Evolutionary conservation across 768 basidiomycete species (phyloP).

Genomic region (Boletus tylopilopsis): DNA sequence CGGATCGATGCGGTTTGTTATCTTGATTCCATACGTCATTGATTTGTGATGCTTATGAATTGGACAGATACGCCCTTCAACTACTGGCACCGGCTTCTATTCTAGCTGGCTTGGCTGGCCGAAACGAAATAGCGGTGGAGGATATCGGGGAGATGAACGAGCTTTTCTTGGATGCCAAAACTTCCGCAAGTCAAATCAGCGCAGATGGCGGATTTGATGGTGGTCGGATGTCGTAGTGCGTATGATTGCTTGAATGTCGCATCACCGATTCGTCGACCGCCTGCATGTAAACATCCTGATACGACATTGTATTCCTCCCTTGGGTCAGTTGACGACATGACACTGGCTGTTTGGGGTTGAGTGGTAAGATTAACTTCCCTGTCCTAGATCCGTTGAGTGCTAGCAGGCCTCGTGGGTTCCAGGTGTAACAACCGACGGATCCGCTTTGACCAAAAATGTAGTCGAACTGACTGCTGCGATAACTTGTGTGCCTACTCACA

Average conservation of each 20-base stretch:
- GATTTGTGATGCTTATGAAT: constrained; percentile 7
- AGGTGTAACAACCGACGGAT: not conserved
- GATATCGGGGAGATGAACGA: constrained; percentile 94
- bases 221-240: constrained; percentile 27
- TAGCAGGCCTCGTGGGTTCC: constrained; percentile 5
- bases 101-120: constrained; percentile 71
- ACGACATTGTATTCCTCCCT: not conserved
- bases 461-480: not conserved
- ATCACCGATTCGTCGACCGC: not conserved
- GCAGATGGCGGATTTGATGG: constrained; percentile 36
- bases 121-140: constrained; percentile 77
- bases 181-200: constrained; percentile 55
- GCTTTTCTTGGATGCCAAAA: constrained; percentile 93
- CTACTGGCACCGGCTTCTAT: constrained; percentile 89
- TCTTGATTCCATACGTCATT: constrained; percentile 1
- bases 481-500: not conserved
- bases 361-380: constrained; percentile 7
- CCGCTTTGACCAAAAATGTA: not conserved
- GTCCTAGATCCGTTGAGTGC: constrained; percentile 9
- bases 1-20: constrained; percentile 69
- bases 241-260: constrained; percentile 4
- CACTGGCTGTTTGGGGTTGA: not conserved
- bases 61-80: constrained; percentile 79
- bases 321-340: not conserved
- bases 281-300: constrained; percentile 6